Base-by-base conservation (phyloP, 495 filamentous ascomycete species). In the Penicillium malachiteum region DNA sequence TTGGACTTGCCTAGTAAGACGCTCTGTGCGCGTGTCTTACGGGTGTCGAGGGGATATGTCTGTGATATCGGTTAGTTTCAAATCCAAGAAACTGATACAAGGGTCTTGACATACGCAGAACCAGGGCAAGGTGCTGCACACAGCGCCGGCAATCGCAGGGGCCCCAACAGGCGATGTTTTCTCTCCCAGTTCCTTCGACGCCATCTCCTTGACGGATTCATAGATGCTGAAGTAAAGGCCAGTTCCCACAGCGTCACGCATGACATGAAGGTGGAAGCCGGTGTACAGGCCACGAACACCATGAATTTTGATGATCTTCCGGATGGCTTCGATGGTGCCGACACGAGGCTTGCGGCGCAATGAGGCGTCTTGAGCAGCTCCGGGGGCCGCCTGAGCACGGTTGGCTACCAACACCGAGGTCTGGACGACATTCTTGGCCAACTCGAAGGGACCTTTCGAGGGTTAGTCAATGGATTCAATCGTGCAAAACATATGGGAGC, bases 161-260 rank as follows among this genome's bases (percentile, higher is more conserved):
- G 68, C 68, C 7, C 74, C 75, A 14, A 78, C 70, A 0, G 71
- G 73, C 30, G 68, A 72, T 38, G 68, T 71, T 32, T 69, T 71
- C 34, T 71, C 67, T 3, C 75, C 74, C 30, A 75, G 58, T 51
- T 75, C 69, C 38, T 72, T 91, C 32, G 87, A 85, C 39, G 92
- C 82, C 40, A 94, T 64, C 69, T 96, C 89, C 71, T 97, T 96
- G 53, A 85, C 84, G 58, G 86, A 90, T 66, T 97, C 92, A 66
- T 97, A 97, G 57, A 91, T 89, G 53, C 87, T 85, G 64, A 97
- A 97, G 68, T 96, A 97, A 51, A 96, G 86, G 3, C 81, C 90
- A 3, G 92, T 94, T 21, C 92, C 92, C 45, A 96, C 79, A 0
- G 90, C 94, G 66, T 97, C 92, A 44, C 92, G 84, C 66, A 95